These are phyloP conservation scores for Serendipita sp. DNA, from an alignment of 768 basidiomycete species.

Conservation along the genomic window DNA sequence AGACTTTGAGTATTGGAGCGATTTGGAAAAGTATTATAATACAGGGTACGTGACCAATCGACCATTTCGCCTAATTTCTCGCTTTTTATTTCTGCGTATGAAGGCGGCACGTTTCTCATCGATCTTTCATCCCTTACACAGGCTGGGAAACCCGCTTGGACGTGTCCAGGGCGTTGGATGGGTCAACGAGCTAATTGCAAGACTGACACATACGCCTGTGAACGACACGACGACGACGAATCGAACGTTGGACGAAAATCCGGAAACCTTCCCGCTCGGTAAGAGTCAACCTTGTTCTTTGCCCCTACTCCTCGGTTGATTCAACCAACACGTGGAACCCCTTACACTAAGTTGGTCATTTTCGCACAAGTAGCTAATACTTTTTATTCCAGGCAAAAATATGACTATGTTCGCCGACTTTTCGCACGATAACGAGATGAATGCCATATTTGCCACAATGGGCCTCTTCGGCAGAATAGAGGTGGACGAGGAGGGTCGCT, in stretches of 20 bases:
- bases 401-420: constrained; percentile 61
- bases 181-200: constrained; percentile 74
- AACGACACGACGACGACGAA: constrained; percentile 62
- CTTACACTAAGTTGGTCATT: too few relatives aligned
- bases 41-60: constrained; percentile 38
- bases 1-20: constrained; percentile 50
- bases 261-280: constrained; percentile 50
- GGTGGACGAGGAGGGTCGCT: neutral
- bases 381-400: constrained; percentile 13
- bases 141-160: constrained; percentile 53
- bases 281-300: too few relatives aligned
- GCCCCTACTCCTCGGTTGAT: too few relatives aligned
- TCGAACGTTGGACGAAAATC: constrained; percentile 44
- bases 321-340: too few relatives aligned
- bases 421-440: constrained; percentile 74
- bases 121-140: constrained; percentile 13
- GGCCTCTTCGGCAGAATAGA: constrained; percentile 23
- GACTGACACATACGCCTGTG: constrained; percentile 49
- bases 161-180: constrained; percentile 75
- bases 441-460: constrained; percentile 52
- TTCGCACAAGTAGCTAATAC: too few relatives aligned
- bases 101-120: neutral
- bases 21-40: constrained; percentile 63
- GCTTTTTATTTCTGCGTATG: neutral
- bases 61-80: neutral